Percentiles rank a stretch among this genome's conserved stretches.
phyloP scores from a whole-genome alignment of 2,329 filamentous ascomycete genomes.

The Colletotrichum sp. region DNA sequence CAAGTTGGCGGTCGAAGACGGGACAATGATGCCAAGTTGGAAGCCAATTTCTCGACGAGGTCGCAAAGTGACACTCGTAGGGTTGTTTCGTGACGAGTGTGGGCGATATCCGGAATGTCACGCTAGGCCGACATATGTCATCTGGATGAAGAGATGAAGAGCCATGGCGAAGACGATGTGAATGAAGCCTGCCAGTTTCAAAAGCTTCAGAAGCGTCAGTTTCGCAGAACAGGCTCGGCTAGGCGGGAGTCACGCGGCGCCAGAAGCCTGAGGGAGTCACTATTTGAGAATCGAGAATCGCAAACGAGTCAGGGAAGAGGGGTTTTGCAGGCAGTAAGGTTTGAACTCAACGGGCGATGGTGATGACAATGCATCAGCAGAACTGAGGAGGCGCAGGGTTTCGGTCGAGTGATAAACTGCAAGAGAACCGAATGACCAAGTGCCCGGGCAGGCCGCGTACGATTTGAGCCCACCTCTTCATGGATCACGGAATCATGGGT shows the following conservation, averaged over 20 bases:
- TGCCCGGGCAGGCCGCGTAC: background rate
- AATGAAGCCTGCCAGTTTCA: background rate
- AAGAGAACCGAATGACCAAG: background rate
- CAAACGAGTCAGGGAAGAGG: background rate
- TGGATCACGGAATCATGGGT: background rate
- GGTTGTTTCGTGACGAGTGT: background rate
- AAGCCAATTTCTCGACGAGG: background rate
- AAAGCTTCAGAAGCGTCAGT: background rate
- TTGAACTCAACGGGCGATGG: background rate
- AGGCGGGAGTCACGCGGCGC: background rate
- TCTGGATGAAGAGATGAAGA: background rate
- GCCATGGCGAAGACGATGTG: background rate
- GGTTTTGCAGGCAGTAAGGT: background rate
- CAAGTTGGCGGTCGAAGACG: background rate
- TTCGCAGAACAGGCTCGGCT: background rate
- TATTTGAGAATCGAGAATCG: background rate
- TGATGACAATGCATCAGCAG: background rate
- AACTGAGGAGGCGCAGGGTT: constrained; percentile 9
- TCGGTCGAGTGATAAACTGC: background rate
- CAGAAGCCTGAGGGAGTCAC: background rate
- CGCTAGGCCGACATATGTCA: constrained; percentile 1
- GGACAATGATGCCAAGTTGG: background rate
- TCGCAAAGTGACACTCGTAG: background rate
- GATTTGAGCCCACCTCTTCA: background rate
- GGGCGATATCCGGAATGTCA: background rate